Base-by-base conservation (phyloP, 2,329 filamentous ascomycete species). In the Nemania abortiva region DNA sequence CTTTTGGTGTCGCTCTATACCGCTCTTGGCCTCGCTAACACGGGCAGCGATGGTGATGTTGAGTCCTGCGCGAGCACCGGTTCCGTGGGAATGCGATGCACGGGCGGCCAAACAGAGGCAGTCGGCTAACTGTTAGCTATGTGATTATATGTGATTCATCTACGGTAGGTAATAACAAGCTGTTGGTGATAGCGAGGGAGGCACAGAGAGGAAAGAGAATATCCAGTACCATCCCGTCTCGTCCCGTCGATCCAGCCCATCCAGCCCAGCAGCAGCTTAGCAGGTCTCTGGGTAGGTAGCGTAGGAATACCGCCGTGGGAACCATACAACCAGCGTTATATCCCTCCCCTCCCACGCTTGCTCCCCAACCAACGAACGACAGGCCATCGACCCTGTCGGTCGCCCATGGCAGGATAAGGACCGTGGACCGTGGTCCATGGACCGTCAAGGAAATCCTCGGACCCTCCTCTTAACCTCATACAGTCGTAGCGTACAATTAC, bases 1-100 rank as follows among this genome's bases (percentile, higher is more conserved):
- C 66, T 66, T 70, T 71, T 70, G 55, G 57, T 57, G 64, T 67
- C 62, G 64, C 56, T 70, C 67, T 34, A 65, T 66, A 52, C 69
- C 60, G 2, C 55, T 69, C 67, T 65, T 24, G 64, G 61, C 61
- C 42, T 47, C 39, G 69, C 66, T 66, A 63, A 65, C 49, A 66
- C 53, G 22, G 45, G 55, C 60, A 63, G 34, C 57, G 10, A 50
- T 37, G 42, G n/a, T 6, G 42, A 37, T 11, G 34, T 9, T 18
- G 59, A 37, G 24, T 34, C 39, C 39, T 56, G 53, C 13, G 45
- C 9, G 61, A 42, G 61, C 66, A 55, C 50, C 42, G 54, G 58
- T 59, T 66, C 55, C 55, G 50, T 47, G 37, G 31, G 55, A 64
- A 31, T 42, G 50, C 64, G 42, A 61, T 65, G 65, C 56, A 58